Conservation (phyloP, 2,329 filamentous ascomycete genomes). For the Diaporthe sp. region DNA sequence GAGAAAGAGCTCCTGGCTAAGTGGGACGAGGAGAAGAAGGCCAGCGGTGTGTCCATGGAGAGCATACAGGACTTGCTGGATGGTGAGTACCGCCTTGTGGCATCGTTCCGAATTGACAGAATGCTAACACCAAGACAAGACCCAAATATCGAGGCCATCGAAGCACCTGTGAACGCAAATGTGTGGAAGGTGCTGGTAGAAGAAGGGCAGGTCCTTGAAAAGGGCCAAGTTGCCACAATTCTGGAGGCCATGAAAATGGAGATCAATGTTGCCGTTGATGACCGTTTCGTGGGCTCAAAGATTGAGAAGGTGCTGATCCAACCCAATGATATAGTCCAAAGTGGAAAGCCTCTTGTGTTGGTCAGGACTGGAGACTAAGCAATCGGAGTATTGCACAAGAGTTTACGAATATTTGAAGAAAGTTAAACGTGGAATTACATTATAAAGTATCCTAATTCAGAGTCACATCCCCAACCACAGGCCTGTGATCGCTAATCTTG, state of each 20-base stretch:
- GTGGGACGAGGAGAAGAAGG: constrained; percentile 45
- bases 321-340: constrained; percentile 42
- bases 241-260: constrained; percentile 73
- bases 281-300: constrained; percentile 31
- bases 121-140: constrained; percentile 26
- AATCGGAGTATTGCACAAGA: not conserved
- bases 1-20: constrained; percentile 42
- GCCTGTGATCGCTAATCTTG: constrained; percentile 30
- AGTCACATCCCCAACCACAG: constrained; percentile 21
- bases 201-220: constrained; percentile 57
- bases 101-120: no score
- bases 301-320: constrained; percentile 38
- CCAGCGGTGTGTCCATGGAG: constrained; percentile 60
- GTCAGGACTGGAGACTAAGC: constrained; percentile 9
- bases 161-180: constrained; percentile 63
- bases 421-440: not conserved
- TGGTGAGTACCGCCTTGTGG: constrained; percentile 48
- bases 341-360: constrained; percentile 38
- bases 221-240: constrained; percentile 59
- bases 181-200: constrained; percentile 66
- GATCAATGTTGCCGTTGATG: constrained; percentile 55
- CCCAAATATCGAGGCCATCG: constrained; percentile 49
- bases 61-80: constrained; percentile 63
- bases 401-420: not conserved
- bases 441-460: not conserved